Percentiles rank a stretch among this genome's conserved stretches.
These are phyloP conservation scores for Colletotrichum gigasporum DNA, from an alignment of 2,329 filamentous ascomycete genomes.

Conservation along the genomic window DNA sequence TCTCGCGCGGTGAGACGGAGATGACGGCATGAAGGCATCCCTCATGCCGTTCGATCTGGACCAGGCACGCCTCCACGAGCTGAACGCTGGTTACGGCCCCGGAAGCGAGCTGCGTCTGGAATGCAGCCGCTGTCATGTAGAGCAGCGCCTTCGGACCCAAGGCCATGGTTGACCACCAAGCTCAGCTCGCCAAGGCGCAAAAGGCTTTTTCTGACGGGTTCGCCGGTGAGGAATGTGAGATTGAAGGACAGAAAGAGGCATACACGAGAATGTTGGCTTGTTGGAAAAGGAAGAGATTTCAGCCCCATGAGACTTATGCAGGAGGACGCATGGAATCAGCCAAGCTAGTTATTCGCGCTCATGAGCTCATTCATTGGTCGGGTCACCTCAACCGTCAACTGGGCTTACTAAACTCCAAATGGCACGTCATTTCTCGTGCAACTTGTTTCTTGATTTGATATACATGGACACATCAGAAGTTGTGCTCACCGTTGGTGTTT, in stretches of 20 bases:
- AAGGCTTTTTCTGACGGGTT: background rate
- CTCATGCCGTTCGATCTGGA: background rate
- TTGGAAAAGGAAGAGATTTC: background rate
- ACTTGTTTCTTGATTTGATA: background rate
- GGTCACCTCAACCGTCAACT: background rate
- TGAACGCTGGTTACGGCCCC: background rate
- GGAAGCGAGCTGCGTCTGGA: background rate
- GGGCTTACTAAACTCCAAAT: background rate
- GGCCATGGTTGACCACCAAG: background rate
- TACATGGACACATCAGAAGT: no score
- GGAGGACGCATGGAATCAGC: background rate
- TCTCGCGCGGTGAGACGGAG: constrained; percentile 11
- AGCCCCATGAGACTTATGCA: background rate
- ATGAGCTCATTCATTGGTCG: no score
- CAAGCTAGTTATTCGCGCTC: background rate
- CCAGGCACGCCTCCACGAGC: background rate
- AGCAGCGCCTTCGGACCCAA: background rate
- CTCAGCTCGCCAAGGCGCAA: background rate
- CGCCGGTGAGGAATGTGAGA: background rate
- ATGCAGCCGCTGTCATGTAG: background rate
- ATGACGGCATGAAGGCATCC: constrained; percentile 4
- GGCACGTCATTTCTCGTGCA: background rate
- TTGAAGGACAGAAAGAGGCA: background rate
- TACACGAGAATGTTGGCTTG: background rate
- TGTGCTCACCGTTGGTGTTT: no score